phyloP scores from a whole-genome alignment of 805 yeast species.

The Ogataea salicorniae region DNA sequence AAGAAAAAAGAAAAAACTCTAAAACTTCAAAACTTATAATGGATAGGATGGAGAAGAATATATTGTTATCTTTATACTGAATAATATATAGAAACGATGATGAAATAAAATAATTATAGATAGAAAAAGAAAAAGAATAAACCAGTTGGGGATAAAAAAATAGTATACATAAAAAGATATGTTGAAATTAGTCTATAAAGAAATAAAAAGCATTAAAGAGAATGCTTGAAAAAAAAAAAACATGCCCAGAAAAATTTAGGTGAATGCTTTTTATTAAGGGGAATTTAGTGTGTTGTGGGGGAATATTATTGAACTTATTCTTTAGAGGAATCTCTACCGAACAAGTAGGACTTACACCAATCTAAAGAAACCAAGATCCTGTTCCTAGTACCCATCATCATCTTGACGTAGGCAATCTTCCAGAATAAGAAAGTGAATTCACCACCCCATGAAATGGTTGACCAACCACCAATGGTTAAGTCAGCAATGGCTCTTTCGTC shows the following conservation, averaged over 20 bases:
- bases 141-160: no score
- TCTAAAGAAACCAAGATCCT: constrained; percentile 81
- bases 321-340: constrained; percentile 92
- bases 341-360: constrained; percentile 81
- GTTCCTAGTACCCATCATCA: constrained; percentile 87
- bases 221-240: background rate
- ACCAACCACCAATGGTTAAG: constrained; percentile 72
- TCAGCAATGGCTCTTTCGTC: constrained; percentile 93
- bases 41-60: no score
- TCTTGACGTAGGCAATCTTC: constrained; percentile 89
- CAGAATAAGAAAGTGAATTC: constrained; percentile 85
- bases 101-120: no score
- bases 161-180: no score
- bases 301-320: constrained; percentile 38
- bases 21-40: no score
- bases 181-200: background rate
- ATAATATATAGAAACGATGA: no score
- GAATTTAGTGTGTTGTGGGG: no score
- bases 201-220: background rate
- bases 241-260: background rate
- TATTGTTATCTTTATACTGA: no score
- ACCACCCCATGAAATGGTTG: constrained; percentile 79
- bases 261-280: no score
- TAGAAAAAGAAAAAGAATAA: no score
- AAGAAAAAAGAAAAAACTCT: background rate